Percentiles rank a stretch among this genome's conserved stretches.
Evolutionary conservation across 805 yeast genomes (phyloP).

Genomic region (Komagataella kurtzmanii): DNA sequence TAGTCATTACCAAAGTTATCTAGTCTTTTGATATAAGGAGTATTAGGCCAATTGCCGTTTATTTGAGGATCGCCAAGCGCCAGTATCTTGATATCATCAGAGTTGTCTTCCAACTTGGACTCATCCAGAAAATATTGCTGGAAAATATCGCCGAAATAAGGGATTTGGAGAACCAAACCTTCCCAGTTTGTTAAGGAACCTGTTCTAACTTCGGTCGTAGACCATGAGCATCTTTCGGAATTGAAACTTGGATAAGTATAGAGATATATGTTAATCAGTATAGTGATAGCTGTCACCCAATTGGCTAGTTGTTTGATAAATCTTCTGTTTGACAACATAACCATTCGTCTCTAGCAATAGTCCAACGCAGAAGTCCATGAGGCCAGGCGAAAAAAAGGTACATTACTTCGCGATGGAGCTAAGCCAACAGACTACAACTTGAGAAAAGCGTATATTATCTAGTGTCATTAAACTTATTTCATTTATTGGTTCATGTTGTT

Average conservation of each 20-base stretch:
- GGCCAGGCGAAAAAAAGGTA: neutral
- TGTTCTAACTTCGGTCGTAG: slow-evolving; percentile 6
- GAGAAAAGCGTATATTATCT: no score
- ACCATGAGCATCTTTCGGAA: slow-evolving; percentile 50
- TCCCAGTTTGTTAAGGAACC: slow-evolving; percentile 10
- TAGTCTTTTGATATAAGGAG: slow-evolving; percentile 58
- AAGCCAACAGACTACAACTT: neutral
- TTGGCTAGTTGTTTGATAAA: neutral
- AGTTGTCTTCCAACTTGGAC: slow-evolving; percentile 4
- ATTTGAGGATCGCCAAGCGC: slow-evolving; percentile 97
- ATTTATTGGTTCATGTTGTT: slow-evolving; percentile 26
- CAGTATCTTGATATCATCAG: slow-evolving; percentile 45
- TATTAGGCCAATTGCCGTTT: slow-evolving; percentile 69
- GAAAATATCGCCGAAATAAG: slow-evolving; percentile 20
- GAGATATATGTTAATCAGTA: slow-evolving; percentile 40
- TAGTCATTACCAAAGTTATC: slow-evolving; percentile 87
- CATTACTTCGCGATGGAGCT: neutral
- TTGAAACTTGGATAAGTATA: slow-evolving; percentile 64
- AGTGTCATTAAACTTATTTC: neutral
- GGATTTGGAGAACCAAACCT: slow-evolving; percentile 10
- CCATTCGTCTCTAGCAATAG: neutral
- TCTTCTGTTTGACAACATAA: neutral
- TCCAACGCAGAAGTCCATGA: neutral
- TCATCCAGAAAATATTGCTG: slow-evolving; percentile 16
- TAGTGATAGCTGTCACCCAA: neutral